Base-by-base conservation (phyloP, 352 stramenopile genomes). In the Phytophthora colocasiae region DNA sequence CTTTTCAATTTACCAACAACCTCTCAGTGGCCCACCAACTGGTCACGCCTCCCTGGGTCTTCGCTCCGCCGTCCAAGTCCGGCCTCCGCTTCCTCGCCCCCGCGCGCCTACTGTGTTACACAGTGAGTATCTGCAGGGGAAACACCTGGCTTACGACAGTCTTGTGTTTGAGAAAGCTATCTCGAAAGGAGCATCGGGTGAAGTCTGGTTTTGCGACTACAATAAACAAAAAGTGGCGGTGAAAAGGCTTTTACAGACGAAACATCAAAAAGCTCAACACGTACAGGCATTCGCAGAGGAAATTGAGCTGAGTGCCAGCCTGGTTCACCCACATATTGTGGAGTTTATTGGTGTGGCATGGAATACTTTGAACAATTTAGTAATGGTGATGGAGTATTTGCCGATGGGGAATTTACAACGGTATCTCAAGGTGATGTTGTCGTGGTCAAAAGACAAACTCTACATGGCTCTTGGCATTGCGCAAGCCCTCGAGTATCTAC, bases 161-260 rank as follows among this genome's bases (percentile, higher is more conserved):
- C 17, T 81, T 1, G 39, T 43, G 14, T 71, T 71, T 40, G 47
- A 63, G 45, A 53, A 47, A 49, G 27, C 63, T 3, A 9, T 75
- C 17, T 75, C 60, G 1, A 78, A 72, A 46, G 69, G 73, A 27
- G 65, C 60, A 8, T 78, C 66, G 24, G 69, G 73, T 39, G 80
- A 86, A 70, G 73, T 89, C 4, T 89, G 77, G 72, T 41, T 86
- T 7, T 79, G 77, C 22, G 50, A 77, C 26, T 83, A 83, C 63
- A 69, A 81, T 45, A 62, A 50, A 4, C 62, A 76, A 32, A 56
- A 75, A 26, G 54, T 88, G 3, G 80, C 80, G 0, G 68, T 80
- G 12, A 86, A 89, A 69, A 63, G 77, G 12, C 59, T 85, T 32
- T 47, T 72, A 9, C 68, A 75, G 24, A 62, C 60, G 8, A 74